A percentile compares a stretch with the other conserved stretches of the same genome.
Conservation (phyloP, 495 filamentous ascomycete species). For the Cercophora scortea region DNA sequence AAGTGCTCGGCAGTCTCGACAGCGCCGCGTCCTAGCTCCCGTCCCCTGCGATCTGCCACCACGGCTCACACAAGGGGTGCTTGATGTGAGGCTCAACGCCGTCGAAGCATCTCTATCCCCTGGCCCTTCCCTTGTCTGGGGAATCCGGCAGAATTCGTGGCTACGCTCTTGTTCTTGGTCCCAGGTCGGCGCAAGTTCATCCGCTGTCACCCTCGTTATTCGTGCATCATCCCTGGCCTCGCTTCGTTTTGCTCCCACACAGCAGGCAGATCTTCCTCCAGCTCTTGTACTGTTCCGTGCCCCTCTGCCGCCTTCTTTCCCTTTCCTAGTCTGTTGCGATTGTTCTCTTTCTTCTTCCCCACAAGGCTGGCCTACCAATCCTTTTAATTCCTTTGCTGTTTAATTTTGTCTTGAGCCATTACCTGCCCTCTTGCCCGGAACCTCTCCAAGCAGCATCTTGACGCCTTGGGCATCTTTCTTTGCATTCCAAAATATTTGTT, state of each 20-base stretch:
- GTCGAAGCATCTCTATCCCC: conserved; percentile 12
- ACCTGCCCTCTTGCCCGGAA: conserved; percentile 1
- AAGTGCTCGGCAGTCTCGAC: not conserved
- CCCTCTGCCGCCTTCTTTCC: conserved; percentile 24
- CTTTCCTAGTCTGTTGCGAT: conserved; percentile 3
- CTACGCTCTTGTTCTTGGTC: conserved; percentile 5
- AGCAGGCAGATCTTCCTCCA: conserved; percentile 13
- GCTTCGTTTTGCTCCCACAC: conserved; percentile 17
- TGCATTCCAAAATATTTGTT: not conserved
- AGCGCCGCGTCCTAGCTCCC: not conserved
- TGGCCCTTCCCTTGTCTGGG: conserved; percentile 11
- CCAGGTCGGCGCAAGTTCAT: conserved; percentile 8
- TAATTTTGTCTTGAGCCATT: conserved; percentile 7
- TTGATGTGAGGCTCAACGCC: conserved; percentile 8
- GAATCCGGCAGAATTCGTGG: conserved; percentile 10
- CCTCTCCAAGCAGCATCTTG: not conserved
- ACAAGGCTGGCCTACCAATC: conserved; percentile 15
- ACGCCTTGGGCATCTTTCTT: not conserved
- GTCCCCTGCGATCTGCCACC: not conserved
- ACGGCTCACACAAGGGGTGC: conserved; percentile 7
- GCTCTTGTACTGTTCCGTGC: conserved; percentile 21
- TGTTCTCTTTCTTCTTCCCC: conserved; percentile 14
- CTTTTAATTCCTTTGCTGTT: not conserved
- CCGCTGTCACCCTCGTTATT: conserved; percentile 2
- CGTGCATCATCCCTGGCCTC: conserved; percentile 13